These are phyloP conservation scores for Coprinellus micaceus DNA, from an alignment of 768 basidiomycete species.

Conservation along the genomic window DNA sequence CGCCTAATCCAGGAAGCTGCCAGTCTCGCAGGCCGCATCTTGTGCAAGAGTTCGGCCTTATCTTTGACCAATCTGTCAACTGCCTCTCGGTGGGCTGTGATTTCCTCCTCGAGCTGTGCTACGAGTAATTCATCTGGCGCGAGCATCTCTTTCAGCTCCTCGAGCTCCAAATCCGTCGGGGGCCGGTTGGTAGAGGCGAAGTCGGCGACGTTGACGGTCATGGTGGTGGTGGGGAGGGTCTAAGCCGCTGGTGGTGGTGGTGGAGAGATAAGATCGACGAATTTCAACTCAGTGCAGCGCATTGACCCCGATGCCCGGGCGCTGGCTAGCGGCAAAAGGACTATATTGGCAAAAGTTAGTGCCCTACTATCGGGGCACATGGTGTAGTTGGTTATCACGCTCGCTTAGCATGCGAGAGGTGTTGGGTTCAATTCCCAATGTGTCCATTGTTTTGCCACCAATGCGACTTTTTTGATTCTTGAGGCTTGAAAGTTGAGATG, in stretches of 20 bases:
- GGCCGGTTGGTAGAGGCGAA: no score
- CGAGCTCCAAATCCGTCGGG: not conserved
- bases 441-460: no score
- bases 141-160: not conserved
- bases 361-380: no score
- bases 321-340: no score
- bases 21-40: not conserved
- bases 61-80: not conserved
- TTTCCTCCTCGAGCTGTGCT: not conserved
- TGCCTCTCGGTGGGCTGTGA: not conserved
- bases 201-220: no score
- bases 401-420: not conserved
- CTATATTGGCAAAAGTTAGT: no score
- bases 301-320: no score
- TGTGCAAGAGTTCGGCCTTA: not conserved
- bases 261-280: no score
- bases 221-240: not conserved
- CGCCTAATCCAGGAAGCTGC: not conserved
- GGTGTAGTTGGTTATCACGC: conserved; percentile 2
- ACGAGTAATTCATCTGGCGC: not conserved
- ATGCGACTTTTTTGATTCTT: no score
- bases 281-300: no score
- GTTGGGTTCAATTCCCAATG: not conserved
- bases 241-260: no score
- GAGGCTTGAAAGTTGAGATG: no score